phyloP scores from a whole-genome alignment of 768 basidiomycete genomes.

The Boletus eberwhitei region DNA sequence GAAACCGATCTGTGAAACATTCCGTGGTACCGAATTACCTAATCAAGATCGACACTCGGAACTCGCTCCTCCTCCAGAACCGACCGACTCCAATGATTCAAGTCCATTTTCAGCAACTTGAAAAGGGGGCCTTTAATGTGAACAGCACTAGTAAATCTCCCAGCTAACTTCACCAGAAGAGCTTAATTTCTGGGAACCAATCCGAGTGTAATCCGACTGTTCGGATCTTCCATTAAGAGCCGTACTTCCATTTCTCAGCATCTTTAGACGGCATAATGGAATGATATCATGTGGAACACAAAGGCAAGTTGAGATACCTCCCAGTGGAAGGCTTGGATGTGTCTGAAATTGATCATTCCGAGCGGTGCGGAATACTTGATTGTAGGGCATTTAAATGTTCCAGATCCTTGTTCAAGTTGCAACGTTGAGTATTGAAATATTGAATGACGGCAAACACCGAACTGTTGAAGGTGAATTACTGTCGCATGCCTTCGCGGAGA shows the following conservation, averaged over 20 bases:
- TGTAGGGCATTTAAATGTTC: not conserved
- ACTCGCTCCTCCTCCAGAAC: not conserved
- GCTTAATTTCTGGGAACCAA: not conserved
- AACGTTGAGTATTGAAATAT: not conserved
- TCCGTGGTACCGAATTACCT: slow-evolving; percentile 19
- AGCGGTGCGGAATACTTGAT: not conserved
- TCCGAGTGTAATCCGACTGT: not conserved
- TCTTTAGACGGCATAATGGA: slow-evolving; percentile 8
- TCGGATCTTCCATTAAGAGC: not conserved
- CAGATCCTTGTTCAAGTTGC: not conserved
- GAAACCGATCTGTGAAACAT: slow-evolving; percentile 11
- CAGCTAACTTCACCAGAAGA: not conserved
- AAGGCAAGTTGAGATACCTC: not conserved
- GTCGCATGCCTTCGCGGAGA: not conserved
- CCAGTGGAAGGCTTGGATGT: not conserved
- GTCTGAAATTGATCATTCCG: not conserved
- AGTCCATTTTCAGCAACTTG: not conserved
- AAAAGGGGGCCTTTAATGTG: slow-evolving; percentile 11
- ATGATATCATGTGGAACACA: not conserved
- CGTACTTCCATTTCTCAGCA: slow-evolving; percentile 16
- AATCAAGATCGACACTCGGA: slow-evolving; percentile 24
- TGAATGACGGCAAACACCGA: not conserved
- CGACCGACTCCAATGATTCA: not conserved
- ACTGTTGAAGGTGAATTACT: not conserved
- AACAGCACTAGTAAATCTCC: not conserved